Conservation (phyloP, 2,329 filamentous ascomycete species). For the Hymenoscyphus scutula region DNA sequence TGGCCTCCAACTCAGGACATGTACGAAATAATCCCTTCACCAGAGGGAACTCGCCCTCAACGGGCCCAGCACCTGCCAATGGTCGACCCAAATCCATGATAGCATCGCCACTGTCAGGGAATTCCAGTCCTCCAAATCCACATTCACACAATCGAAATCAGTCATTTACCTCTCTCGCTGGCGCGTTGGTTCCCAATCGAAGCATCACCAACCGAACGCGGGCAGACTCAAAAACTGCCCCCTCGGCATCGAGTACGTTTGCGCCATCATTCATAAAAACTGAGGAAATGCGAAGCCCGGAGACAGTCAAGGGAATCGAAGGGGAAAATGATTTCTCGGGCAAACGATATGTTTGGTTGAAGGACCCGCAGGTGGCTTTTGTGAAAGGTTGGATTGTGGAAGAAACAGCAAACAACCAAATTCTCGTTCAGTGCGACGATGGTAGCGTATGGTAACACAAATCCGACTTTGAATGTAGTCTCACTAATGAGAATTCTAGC, state of each 20-base stretch:
- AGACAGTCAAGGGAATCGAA: constrained; percentile 72
- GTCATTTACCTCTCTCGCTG: constrained; percentile 57
- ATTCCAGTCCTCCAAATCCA: constrained; percentile 38
- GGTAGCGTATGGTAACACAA: constrained; percentile 63
- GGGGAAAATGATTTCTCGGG: constrained; percentile 99
- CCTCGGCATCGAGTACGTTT: constrained; percentile 75
- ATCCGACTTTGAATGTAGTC: not conserved
- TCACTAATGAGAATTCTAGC: constrained; percentile 47
- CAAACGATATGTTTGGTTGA: constrained; percentile 97
- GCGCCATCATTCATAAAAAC: constrained; percentile 94
- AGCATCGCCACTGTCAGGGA: constrained; percentile 37
- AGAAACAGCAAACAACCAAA: constrained; percentile 64
- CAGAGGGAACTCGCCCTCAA: constrained; percentile 56
- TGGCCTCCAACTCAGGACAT: constrained; percentile 61
- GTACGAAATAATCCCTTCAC: constrained; percentile 80
- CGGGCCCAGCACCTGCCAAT: constrained; percentile 43
- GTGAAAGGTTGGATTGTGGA: constrained; percentile 90
- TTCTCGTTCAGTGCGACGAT: constrained; percentile 91
- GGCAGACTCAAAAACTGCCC: constrained; percentile 64
- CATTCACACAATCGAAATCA: constrained; percentile 63
- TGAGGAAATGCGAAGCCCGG: constrained; percentile 66
- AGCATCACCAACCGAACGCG: constrained; percentile 40
- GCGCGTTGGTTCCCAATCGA: constrained; percentile 34
- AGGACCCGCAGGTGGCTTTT: constrained; percentile 82
- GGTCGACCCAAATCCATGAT: constrained; percentile 73